Base-by-base conservation (phyloP, 2,329 filamentous ascomycete species). In the Scleromitrula shiraiana region DNA sequence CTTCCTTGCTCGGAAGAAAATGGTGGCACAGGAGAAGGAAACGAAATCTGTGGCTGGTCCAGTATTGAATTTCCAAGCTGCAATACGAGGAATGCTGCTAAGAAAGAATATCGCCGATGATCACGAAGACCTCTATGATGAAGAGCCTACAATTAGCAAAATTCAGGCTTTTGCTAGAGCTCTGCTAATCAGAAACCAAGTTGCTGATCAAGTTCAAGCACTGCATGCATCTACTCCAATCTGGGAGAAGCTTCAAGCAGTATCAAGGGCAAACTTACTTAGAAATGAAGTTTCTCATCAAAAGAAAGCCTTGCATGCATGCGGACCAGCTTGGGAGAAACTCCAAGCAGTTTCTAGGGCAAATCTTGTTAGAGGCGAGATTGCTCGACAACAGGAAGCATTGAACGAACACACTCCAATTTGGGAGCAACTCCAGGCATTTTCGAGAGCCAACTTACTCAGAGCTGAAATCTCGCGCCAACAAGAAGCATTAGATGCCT, bases 131-230 rank as follows among this genome's bases (percentile, higher is more conserved):
- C 70, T 85, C 41, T 70, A 74, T 48, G 67, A 70, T 49, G 66
- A 80, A 57, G 69, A 72, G 53, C 63, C 63, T 36, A 69, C 71
- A 29, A 71, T 81, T 52, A 70, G 70, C 43, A 67, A 70, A 45
- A 65, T 89, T 50, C 85, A 90, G 68, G 79, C 83, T 57, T 42
- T 48, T 50, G 73, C 77, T 29, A 76, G 84, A 65, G 85, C 80
- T 46, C 69, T 77, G 67, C 67, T 80, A 61, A 75, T 70, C 50
- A 76, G 80, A 65, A 68, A 68, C 51, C 71, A 78, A 66, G 66
- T 82, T 51, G 67, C 68, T 29, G 62, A 61, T 45, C 70, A 82
- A 58, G 68, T 67, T 52, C 69, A 77, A 52, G 69, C 72, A 27
- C 71, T 84, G 10, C 64, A 73, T 36, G 65, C 67, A 26, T 75